Conservation (phyloP, 176 grass and related monocot genomes). For the Aechmea fasciata region DNA sequence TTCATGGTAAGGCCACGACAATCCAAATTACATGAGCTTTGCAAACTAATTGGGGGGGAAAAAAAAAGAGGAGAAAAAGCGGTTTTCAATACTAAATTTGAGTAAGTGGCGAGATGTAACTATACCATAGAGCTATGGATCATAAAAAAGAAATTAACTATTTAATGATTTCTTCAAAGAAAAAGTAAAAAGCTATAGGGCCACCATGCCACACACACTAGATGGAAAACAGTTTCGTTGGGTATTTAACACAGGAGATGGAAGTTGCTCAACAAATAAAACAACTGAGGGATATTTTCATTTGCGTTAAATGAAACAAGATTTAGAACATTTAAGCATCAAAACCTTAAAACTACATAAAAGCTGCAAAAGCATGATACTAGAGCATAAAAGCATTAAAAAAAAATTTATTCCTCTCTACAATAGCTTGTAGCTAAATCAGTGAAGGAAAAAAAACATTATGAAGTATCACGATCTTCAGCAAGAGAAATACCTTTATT, state of each 20-base stretch:
- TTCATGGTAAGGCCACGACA: neutral
- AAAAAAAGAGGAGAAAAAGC: neutral
- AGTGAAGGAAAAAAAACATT: neutral
- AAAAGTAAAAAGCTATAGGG: neutral
- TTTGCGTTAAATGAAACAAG: neutral
- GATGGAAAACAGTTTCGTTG: neutral
- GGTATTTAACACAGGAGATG: neutral
- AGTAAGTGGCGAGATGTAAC: too few species aligned
- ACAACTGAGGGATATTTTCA: neutral
- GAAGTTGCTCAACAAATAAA: neutral
- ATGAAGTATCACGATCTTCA: neutral
- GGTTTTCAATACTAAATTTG: too few species aligned
- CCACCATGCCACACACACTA: neutral
- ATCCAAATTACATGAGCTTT: neutral
- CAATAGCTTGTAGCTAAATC: neutral
- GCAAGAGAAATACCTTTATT: conserved; percentile 35
- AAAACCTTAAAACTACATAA: too few species aligned
- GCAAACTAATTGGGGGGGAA: neutral
- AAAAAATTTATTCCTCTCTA: neutral
- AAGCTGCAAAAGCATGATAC: neutral
- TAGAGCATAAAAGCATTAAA: neutral
- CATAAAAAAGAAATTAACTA: too few species aligned
- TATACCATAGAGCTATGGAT: too few species aligned
- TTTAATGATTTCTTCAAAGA: neutral
- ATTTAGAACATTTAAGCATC: neutral